A percentile compares a stretch with the other conserved stretches of the same genome.
Evolutionary conservation across 2,329 filamentous ascomycete species (phyloP).

Genomic region (Polytolypa hystricis): DNA sequence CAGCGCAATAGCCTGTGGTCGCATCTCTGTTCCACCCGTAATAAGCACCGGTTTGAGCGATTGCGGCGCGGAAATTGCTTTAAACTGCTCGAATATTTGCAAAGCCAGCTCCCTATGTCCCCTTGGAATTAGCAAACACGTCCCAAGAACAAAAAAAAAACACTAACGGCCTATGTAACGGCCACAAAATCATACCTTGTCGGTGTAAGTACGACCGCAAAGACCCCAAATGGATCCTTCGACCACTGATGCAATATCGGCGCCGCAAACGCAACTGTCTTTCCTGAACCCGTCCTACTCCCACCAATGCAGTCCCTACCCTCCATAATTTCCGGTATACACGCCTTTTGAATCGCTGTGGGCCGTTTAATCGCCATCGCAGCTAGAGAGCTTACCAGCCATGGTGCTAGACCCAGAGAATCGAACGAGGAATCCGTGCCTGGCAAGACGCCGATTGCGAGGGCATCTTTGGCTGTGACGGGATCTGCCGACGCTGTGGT

Average conservation of each 20-base stretch:
- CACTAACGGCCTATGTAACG: not conserved
- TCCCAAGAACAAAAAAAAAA: constrained; percentile 2
- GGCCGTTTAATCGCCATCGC: constrained; percentile 75
- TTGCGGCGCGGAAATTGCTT: constrained; percentile 79
- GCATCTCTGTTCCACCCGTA: constrained; percentile 88
- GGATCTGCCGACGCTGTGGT: constrained; percentile 17
- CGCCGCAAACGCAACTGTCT: constrained; percentile 90
- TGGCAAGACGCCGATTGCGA: constrained; percentile 33
- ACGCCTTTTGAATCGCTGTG: constrained; percentile 84
- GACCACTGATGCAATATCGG: constrained; percentile 92
- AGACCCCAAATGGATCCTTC: constrained; percentile 83
- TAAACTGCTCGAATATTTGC: constrained; percentile 93
- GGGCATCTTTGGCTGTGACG: constrained; percentile 29
- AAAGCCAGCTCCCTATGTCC: constrained; percentile 66
- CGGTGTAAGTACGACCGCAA: constrained; percentile 77
- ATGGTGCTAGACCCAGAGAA: constrained; percentile 63
- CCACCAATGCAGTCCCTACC: constrained; percentile 92
- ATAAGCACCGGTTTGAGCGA: constrained; percentile 80
- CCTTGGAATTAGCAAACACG: not conserved
- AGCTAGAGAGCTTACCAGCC: constrained; percentile 72
- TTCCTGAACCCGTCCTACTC: constrained; percentile 89
- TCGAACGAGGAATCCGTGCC: constrained; percentile 48
- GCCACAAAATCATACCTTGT: constrained; percentile 46
- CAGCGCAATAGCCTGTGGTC: constrained; percentile 74
- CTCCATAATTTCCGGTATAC: constrained; percentile 84